A percentile compares a stretch with the other conserved stretches of the same genome.
These are phyloP conservation scores for Colletotrichum neosansevieriae DNA, from an alignment of 2,329 filamentous ascomycete genomes.

Conservation along the genomic window DNA sequence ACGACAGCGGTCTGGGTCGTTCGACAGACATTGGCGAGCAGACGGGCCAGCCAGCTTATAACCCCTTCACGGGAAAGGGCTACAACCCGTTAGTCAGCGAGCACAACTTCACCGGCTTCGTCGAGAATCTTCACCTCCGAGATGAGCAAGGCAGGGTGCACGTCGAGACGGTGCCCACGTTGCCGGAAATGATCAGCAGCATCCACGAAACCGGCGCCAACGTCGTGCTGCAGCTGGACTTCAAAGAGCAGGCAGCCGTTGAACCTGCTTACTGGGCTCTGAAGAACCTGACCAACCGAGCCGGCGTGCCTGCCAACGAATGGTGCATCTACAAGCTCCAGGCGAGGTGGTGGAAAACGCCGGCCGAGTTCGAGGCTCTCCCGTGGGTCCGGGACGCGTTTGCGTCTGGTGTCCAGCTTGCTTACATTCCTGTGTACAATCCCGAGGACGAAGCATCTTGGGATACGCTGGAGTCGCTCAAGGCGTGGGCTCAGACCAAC, in stretches of 20 bases:
- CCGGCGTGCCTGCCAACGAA: constrained; percentile 15
- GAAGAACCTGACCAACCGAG: constrained; percentile 15
- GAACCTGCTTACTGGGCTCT: constrained; percentile 15
- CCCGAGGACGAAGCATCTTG: constrained; percentile 11
- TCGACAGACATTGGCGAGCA: neutral
- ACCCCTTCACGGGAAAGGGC: constrained; percentile 9
- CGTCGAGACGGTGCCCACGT: constrained; percentile 2
- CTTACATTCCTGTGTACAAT: constrained; percentile 19
- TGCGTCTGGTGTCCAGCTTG: neutral
- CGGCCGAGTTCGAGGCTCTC: constrained; percentile 1
- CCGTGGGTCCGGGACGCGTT: constrained; percentile 17
- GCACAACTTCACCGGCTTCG: constrained; percentile 7
- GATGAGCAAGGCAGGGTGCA: constrained; percentile 21
- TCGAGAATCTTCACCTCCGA: constrained; percentile 11
- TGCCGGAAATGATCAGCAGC: constrained; percentile 14
- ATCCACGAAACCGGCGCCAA: constrained; percentile 11
- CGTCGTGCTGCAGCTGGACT: constrained; percentile 15
- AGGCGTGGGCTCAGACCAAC: neutral
- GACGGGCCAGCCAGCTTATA: constrained; percentile 12
- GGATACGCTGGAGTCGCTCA: constrained; percentile 14
- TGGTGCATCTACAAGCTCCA: constrained; percentile 29
- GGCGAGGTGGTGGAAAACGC: constrained; percentile 15
- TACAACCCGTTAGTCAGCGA: constrained; percentile 1
- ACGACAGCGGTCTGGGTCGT: constrained; percentile 6
- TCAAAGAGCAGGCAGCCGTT: constrained; percentile 18